Base-by-base conservation (phyloP, 2,329 filamentous ascomycete genomes). In the Colletotrichum sp. region DNA sequence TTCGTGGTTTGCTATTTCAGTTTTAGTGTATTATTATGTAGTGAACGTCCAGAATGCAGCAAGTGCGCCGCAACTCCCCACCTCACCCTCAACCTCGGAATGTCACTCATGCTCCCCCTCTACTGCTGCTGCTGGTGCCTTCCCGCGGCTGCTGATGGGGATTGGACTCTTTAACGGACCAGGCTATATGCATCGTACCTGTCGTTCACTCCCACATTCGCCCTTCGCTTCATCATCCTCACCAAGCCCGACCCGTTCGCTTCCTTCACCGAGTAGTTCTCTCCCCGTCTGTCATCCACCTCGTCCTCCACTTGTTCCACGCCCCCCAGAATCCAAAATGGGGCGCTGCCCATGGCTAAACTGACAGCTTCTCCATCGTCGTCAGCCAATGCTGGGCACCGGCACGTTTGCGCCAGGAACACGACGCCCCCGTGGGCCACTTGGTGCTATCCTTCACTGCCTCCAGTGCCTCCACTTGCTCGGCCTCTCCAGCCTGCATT, bases 321-420 rank as follows among this genome's bases (percentile, higher is more conserved):
- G 70, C 70, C 55, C 70, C 65, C 73, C 64, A 55, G 56, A 73
- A 24, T 75, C 70, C 69, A 10, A 21, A 58, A 64, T 38, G 73
- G 64, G 58, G 32, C 64, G 24, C 15, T n/a, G 28, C 30, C 71
- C 60, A 66, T 66, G 70, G 56, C 73, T 61, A 61, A 48, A 70
- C 18, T 66, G 36, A 66, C 60, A 65, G 61, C 52, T 66, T 38
- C 60, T 34, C 71, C 60, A 69, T 75, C 70, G 66, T 70, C 74
- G 73, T 75, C 74, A 76, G 74, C 74, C 74, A 76, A 76, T 62
- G 74, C 74, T 76, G 66, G 74, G 74, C 74, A 58, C 38, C 71
- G 73, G 70, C 71, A 74, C 60, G 52, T 75, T 66, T 64, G 74
- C 71, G 74, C 71, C 74, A 76, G 74, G 74, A 66, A 76, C 73